These are phyloP conservation scores for Entomortierella beljakovae DNA, from an alignment of 192 early-diverging fungal species.

Conservation along the genomic window DNA sequence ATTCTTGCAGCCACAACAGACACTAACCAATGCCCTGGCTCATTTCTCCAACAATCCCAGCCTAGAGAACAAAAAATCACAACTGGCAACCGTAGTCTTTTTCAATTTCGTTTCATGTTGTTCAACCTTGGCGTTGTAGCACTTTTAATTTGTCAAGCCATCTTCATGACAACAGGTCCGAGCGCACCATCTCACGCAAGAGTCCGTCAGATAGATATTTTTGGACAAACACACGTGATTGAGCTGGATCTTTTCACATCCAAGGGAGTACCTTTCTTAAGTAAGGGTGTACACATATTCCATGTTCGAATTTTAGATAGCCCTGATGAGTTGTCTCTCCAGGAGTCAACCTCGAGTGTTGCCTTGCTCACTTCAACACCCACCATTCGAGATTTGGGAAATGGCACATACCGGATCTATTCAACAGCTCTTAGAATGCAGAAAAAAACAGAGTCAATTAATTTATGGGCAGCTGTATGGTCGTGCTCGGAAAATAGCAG, in stretches of 20 bases:
- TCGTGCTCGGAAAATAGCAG: background rate
- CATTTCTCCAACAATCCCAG: too few species aligned
- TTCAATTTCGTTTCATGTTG: too few species aligned
- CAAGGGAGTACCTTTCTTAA: background rate
- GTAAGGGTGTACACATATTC: background rate
- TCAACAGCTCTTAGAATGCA: background rate
- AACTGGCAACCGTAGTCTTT: too few species aligned
- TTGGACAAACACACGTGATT: constrained; percentile 3
- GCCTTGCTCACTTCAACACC: background rate
- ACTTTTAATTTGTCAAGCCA: too few species aligned
- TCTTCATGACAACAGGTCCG: too few species aligned
- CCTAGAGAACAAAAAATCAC: too few species aligned
- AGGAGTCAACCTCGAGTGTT: too few species aligned
- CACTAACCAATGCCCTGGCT: too few species aligned
- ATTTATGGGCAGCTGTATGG: background rate
- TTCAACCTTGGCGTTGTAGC: too few species aligned
- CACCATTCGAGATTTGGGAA: constrained; percentile 10
- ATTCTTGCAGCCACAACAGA: too few species aligned
- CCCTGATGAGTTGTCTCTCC: too few species aligned
- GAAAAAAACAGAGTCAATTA: background rate
- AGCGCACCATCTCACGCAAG: constrained; percentile 6
- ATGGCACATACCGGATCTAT: constrained; percentile 18
- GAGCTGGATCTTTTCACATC: constrained; percentile 11
- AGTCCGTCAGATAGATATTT: constrained; percentile 4
- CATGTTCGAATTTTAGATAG: constrained; percentile 7